Conservation (phyloP, 2,329 filamentous ascomycete genomes). For the Verticillium zaregamsianum region DNA sequence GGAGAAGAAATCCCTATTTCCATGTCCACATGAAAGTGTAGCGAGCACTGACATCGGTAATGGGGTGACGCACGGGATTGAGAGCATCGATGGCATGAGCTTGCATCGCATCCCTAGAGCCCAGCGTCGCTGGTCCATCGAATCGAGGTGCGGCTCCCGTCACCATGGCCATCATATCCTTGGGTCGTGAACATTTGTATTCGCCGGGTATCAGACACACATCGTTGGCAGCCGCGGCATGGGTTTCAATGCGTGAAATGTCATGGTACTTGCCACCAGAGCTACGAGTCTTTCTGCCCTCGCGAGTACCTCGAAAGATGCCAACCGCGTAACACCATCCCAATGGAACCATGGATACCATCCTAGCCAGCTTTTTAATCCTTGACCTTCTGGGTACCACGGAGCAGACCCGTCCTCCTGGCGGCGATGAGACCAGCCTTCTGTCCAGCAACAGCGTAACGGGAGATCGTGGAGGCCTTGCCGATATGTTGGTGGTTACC, state of each 20-base stretch:
- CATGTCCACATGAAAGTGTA: too few species aligned
- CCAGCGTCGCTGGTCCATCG: too few species aligned
- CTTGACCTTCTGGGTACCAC: constrained; percentile 99
- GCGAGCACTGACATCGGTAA: too few species aligned
- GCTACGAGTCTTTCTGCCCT: constrained; percentile 43
- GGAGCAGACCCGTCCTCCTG: constrained; percentile 98
- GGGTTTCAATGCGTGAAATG: constrained; percentile 25
- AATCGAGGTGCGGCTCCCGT: too few species aligned
- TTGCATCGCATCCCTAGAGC: too few species aligned
- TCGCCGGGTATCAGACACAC: constrained; percentile 22
- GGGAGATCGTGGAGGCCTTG: constrained; percentile 99
- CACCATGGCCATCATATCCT: neutral
- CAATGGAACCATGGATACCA: constrained; percentile 51
- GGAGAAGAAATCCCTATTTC: too few species aligned
- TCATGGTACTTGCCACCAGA: constrained; percentile 44
- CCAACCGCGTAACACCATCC: constrained; percentile 65
- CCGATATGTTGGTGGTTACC: constrained; percentile 99
- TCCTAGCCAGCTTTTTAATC: constrained; percentile 57
- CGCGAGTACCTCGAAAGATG: constrained; percentile 52
- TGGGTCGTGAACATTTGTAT: constrained; percentile 26
- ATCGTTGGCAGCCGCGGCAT: neutral
- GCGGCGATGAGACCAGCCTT: constrained; percentile 99
- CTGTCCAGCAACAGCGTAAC: constrained; percentile 97
- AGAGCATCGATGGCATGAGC: too few species aligned
- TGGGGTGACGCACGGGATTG: too few species aligned